Evolutionary conservation across 306 rosid species (phyloP), one percentile per base, ranked within the genome.

Genomic region (Rosa persica): DNA sequence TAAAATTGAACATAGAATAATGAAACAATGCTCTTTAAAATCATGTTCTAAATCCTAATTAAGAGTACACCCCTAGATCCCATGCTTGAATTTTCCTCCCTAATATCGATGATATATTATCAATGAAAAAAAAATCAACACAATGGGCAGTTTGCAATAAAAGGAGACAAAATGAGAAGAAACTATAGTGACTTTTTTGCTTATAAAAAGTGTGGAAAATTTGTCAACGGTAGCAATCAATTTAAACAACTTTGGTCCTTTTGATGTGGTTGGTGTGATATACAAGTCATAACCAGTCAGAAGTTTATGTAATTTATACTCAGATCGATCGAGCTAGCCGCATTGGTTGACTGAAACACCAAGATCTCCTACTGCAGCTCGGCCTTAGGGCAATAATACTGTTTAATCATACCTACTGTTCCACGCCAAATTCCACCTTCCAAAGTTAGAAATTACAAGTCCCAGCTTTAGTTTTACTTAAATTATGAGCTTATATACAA

Each of bases 401-500:
- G 71, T 39, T 67, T 19, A 39, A 38, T 67, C 27, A 67, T 67
- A 19, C 25, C 48, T 39, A 67, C 71, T 38, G 48, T 67, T 67
- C n/a, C 71, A 39, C 71, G 71, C 71, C 49, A 39, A 39, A n/a
- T 19, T 38, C 71, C 48, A 67, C 71, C 71, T 19, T 9, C 47
- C 47, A 66, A 66, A 62, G 46, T 17, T 34, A 34, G 11, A 36
- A 36, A 15, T 34, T 6, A 64, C 25, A 38, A 36, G 44, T n/a
- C 15, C 16, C 47, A 66, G 19, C 69, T 65, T 65, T 27, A 12
- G 17, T 61, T 65, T 17, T 66, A 38, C 46, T 66, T 66, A 34
- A 0, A 38, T 66, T n/a, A 66, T 66, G 47, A 66, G 17, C 30
- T 67, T 4, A 9, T 40, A 40, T 40, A 67, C 72, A 40, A 67